Evolutionary conservation across 1,139 yeast genomes (phyloP).

Genomic region (Zygotorulaspora mrakii): DNA sequence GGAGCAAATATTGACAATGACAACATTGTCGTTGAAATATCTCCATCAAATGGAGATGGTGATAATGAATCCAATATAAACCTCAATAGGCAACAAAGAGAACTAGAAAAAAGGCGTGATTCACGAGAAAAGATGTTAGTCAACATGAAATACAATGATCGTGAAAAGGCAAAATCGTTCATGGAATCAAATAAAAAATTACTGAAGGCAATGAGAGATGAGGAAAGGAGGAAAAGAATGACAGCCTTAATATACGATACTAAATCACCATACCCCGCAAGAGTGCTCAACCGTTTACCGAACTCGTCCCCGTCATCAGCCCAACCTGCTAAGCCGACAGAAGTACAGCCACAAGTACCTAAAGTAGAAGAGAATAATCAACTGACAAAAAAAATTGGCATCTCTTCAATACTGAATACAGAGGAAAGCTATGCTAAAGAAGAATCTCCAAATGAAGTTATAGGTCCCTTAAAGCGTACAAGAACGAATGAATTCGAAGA

Average conservation of each 20-base stretch:
- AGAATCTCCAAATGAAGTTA: conserved; percentile 6
- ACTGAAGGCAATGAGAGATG: conserved; percentile 33
- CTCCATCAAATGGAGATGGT: conserved; percentile 12
- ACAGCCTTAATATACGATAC: conserved; percentile 25
- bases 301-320: conserved; percentile 5
- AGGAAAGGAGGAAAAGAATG: conserved; percentile 33
- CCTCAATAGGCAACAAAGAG: conserved; percentile 24
- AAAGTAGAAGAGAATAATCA: conserved; percentile 10
- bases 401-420: conserved; percentile 26
- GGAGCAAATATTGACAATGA: conserved; percentile 13
- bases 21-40: conserved; percentile 11
- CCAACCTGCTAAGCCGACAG: conserved; percentile 5
- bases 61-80: conserved; percentile 8
- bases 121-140: conserved; percentile 35
- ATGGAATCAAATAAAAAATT: conserved; percentile 35
- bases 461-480: conserved; percentile 9
- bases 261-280: conserved; percentile 9
- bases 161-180: conserved; percentile 33
- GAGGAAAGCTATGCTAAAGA: conserved; percentile 14
- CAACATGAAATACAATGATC: conserved; percentile 35
- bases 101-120: conserved; percentile 33
- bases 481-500: conserved; percentile 9
- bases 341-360: conserved; percentile 4
- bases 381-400: conserved; percentile 24
- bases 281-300: not conserved